Conservation (phyloP, 2,329 filamentous ascomycete genomes). For the Raffaelea deltoideospora region DNA sequence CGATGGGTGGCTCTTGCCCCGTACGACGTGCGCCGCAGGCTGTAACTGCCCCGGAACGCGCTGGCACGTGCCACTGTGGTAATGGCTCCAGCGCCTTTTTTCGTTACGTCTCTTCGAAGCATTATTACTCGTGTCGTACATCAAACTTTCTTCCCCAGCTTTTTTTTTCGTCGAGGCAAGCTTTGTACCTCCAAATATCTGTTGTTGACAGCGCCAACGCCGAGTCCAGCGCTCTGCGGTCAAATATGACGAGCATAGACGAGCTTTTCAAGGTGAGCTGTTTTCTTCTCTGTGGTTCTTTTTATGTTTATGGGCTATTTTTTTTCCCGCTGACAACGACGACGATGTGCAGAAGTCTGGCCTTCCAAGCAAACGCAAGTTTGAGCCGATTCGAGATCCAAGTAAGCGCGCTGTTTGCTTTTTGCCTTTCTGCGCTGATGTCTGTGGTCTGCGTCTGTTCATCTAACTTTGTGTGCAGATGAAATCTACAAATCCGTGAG, state of each 20-base stretch:
- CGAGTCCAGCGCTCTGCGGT: too few species aligned
- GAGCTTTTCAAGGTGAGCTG: conserved; percentile 39
- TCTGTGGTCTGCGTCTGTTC: neutral
- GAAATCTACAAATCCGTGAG: conserved; percentile 51
- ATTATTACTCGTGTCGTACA: too few species aligned
- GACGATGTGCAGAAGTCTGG: conserved; percentile 21
- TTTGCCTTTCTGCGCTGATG: too few species aligned
- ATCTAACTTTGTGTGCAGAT: conserved; percentile 20
- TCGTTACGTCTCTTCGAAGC: neutral
- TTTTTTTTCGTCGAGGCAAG: neutral
- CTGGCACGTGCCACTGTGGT: conserved; percentile 1
- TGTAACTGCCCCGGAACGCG: neutral
- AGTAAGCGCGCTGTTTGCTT: too few species aligned
- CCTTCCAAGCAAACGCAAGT: conserved; percentile 44
- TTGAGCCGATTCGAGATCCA: conserved; percentile 45
- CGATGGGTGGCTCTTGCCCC: neutral
- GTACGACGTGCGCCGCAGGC: neutral
- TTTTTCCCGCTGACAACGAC: too few species aligned
- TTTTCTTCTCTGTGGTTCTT: too few species aligned
- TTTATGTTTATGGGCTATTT: too few species aligned
- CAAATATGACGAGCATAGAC: conserved; percentile 41
- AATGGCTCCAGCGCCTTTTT: neutral
- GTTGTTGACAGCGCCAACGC: too few species aligned
- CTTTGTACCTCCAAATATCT: too few species aligned
- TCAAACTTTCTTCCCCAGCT: neutral